Base-by-base conservation (phyloP, 495 filamentous ascomycete genomes). In the Penicillium daleae region DNA sequence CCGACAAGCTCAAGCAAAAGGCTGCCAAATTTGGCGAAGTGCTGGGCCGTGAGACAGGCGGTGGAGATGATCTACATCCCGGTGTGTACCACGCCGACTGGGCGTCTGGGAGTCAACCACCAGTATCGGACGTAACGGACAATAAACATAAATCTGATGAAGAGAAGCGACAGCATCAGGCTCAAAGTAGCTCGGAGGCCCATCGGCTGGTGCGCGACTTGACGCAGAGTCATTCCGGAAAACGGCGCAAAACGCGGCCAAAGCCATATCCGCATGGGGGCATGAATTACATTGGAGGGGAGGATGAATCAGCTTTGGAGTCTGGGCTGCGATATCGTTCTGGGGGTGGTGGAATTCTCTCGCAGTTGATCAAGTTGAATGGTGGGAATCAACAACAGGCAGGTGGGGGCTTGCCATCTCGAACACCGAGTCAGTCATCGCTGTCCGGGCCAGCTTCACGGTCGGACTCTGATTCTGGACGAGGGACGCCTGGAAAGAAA, bases 291-390 rank as follows among this genome's bases (percentile, higher is more conserved):
- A 48, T 65, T 4, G 63, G 62, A 1, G 63, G 56, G 2, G 64
- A 64, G 9, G 50, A 69, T 9, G 61, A 65, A 24, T 56, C 44
- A 0, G 66, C 61, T 42, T 1, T 65, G 7, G 68, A 68, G 2
- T 60, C 67, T 2, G 64, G 64, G 6, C 29, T 69, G 21, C 58
- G 62, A 21, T 73, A 70, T 57, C 66, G 73, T 6, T 65, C 67
- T 33, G 74, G 68, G 15, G 69, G 69, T 3, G 76, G 75, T 13
- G 74, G 74, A 1, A 65, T 78, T 31, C 50, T 78, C 17, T 74
- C 74, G 3, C 76, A 78, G 42, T 56, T 78, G 21, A 66, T 77
- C 1, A 72, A 70, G 39, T 52, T 77, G 19, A 73, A 74, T 49
- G 61, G 63, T 21, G 57, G 56, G 17, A 40, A 62, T n/a, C 29